Base-by-base conservation (phyloP, 192 early-diverging fungal species). In the Rhizophlyctis rosea region DNA sequence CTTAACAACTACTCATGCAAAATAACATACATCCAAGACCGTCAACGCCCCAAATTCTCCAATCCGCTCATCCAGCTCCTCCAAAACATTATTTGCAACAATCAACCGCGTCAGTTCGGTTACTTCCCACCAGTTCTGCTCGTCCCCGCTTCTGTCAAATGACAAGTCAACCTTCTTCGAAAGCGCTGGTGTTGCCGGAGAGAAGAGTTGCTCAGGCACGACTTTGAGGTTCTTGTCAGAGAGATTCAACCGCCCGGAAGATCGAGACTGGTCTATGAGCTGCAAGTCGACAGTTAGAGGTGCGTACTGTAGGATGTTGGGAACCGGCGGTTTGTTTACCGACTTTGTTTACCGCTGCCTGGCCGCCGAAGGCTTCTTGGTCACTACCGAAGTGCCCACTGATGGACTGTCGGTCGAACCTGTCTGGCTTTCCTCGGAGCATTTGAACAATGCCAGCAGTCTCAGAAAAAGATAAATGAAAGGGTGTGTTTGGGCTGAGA, bases 81-180 rank as follows among this genome's bases (percentile, higher is more conserved):
- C 33, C 2, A 81, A 35, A 4, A 47, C 50, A 51, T 81, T 81
- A 57, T 81, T 75, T 35, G 73, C 73, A 44, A 74, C 47, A 30
- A 73, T 39, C 3, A 81, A 54, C 18, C 64, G 39, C 31, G 62
- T 54, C 9, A 81, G 54, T 44, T 81, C 79, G 2, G 73, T 70
- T 18, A 59, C 75, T 56, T 66, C 66, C 69, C 71, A 71, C 76
- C 71, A 77, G 69, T 69, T 71, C 32, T 69, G 23, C 14, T 49
- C 64, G 11, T 34, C 54, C 3, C 32, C 48, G 23, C 13, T 4
- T 14, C 51, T 62, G 54, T 65, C 69, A n/a, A 62, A 64, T 3
- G 63, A 56, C 11, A 59, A 34, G 25, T 62, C 47, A 18, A 34
- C 54, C 18, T 23, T 34, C 21, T 29, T 61, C 3, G 34, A n/a